Conservation (phyloP, 305 asterid genomes). For the Stenogyne calaminthoides region DNA sequence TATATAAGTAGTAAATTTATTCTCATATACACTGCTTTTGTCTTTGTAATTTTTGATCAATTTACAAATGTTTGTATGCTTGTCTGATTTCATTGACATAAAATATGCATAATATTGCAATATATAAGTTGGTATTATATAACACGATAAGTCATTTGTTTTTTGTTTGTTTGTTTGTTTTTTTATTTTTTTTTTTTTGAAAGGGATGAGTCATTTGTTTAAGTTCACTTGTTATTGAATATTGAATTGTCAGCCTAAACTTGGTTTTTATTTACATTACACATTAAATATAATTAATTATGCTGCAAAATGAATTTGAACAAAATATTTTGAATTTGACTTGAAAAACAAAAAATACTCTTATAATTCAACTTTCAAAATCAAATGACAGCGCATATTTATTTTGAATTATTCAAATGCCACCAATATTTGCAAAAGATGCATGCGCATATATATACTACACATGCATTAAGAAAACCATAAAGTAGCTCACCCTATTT, state of each 20-base stretch:
- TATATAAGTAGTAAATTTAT: no score
- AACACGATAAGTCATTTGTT: not conserved
- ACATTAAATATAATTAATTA: not conserved
- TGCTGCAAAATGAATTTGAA: not conserved
- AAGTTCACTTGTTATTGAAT: no score
- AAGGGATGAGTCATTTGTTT: no score
- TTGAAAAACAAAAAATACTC: not conserved
- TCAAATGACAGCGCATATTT: conserved; percentile 1
- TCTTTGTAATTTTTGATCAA: not conserved
- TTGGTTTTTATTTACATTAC: not conserved
- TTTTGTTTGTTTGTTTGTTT: no score
- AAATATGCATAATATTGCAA: not conserved
- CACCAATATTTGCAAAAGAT: not conserved
- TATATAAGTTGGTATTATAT: no score
- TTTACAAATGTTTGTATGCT: no score
- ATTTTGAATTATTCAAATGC: not conserved
- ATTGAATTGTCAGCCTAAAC: not conserved
- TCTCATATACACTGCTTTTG: not conserved
- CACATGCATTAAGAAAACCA: not conserved
- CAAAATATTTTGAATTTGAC: conserved; percentile 1
- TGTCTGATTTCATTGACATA: not conserved
- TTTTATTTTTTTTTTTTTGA: no score
- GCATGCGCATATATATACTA: not conserved
- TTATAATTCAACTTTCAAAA: not conserved
- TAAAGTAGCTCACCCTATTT: not conserved